These are phyloP conservation scores for Aspergillus tubingensis DNA, from an alignment of 2,329 filamentous ascomycete genomes.

Conservation along the genomic window DNA sequence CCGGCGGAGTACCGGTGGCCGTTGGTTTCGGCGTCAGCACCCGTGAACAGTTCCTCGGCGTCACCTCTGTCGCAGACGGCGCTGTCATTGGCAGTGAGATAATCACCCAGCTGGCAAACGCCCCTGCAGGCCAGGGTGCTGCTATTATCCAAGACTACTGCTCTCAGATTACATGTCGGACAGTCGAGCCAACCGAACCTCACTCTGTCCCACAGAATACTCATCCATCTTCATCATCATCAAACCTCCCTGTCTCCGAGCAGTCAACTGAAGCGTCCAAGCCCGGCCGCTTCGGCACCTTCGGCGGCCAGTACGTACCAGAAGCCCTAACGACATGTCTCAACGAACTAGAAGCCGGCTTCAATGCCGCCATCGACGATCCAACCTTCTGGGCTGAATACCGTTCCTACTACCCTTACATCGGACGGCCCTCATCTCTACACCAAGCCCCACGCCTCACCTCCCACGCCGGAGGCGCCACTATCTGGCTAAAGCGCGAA, in stretches of 20 bases:
- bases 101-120: conserved; percentile 71
- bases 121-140: conserved; percentile 61
- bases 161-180: conserved; percentile 62
- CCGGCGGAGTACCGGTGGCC: conserved; percentile 79
- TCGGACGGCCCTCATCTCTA: conserved; percentile 85
- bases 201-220: background rate
- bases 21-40: conserved; percentile 95
- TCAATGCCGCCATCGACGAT: conserved; percentile 80
- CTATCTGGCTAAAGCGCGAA: conserved; percentile 96
- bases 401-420: conserved; percentile 87
- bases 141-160: conserved; percentile 83
- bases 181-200: conserved; percentile 40
- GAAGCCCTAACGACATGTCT: conserved; percentile 97
- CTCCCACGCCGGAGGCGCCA: conserved; percentile 81
- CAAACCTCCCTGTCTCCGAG: background rate
- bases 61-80: conserved; percentile 79
- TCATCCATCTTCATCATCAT: background rate
- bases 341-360: conserved; percentile 80
- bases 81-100: conserved; percentile 95
- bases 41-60: conserved; percentile 81
- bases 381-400: conserved; percentile 94
- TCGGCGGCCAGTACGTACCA: conserved; percentile 92
- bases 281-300: conserved; percentile 69
- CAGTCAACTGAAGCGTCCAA: background rate
- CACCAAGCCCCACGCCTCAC: conserved; percentile 85